Conservation (phyloP, 2,329 filamentous ascomycete genomes). For the Lachnellula arida region DNA sequence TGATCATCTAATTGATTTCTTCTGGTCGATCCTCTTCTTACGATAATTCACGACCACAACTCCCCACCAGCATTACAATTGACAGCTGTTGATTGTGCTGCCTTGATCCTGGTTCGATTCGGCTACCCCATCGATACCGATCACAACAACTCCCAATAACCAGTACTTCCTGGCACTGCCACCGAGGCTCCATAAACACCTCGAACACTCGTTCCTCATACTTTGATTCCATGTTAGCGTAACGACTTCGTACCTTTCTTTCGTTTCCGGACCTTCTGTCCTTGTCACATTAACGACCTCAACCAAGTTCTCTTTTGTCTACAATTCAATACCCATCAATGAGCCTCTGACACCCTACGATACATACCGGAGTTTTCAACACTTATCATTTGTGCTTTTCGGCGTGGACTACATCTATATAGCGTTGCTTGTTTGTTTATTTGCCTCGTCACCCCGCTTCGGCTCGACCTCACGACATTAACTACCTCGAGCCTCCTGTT, state of each 20-base stretch:
- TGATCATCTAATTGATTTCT: slow-evolving; percentile 1
- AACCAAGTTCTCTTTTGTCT: slow-evolving; percentile 45
- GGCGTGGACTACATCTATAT: slow-evolving; percentile 34
- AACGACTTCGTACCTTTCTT: slow-evolving; percentile 33
- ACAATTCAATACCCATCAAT: slow-evolving; percentile 41
- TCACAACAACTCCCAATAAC: slow-evolving; percentile 14
- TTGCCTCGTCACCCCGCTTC: slow-evolving; percentile 19
- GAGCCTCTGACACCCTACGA: slow-evolving; percentile 37
- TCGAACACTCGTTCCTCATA: slow-evolving; percentile 28
- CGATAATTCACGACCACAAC: slow-evolving; percentile 7
- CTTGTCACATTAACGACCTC: slow-evolving; percentile 35
- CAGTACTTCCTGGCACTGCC: slow-evolving; percentile 23
- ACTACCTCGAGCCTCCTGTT: slow-evolving; percentile 28
- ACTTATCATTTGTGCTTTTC: slow-evolving; percentile 27
- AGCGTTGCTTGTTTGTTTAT: slow-evolving; percentile 34
- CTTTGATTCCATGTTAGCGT: slow-evolving; percentile 32
- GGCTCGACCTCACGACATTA: slow-evolving; percentile 14
- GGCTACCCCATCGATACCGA: slow-evolving; percentile 19
- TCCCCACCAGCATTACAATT: slow-evolving; percentile 15
- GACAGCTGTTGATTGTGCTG: slow-evolving; percentile 17
- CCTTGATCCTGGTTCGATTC: slow-evolving; percentile 18
- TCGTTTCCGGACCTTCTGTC: slow-evolving; percentile 27
- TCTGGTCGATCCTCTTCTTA: slow-evolving; percentile 4
- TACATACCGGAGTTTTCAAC: slow-evolving; percentile 31
- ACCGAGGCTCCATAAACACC: slow-evolving; percentile 20